Evolutionary conservation across 2,329 filamentous ascomycete species (phyloP).

Genomic region (Ambrosiella cleistominuta): DNA sequence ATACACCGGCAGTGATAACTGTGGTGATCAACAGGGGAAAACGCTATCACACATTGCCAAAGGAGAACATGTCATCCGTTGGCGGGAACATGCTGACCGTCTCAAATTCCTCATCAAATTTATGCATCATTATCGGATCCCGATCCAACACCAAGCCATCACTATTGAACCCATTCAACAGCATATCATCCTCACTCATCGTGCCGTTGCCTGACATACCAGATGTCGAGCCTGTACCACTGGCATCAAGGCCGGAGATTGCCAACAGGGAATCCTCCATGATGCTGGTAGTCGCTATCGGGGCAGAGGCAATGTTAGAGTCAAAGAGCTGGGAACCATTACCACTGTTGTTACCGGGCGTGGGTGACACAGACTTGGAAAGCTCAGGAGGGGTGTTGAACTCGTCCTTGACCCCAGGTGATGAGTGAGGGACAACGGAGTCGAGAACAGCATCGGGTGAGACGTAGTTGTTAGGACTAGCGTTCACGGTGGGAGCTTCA

Average conservation of each 20-base stretch:
- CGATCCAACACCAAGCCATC: conserved; percentile 28
- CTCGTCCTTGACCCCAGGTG: conserved; percentile 27
- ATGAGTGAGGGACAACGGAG: conserved; percentile 14
- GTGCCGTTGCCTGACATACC: conserved; percentile 18
- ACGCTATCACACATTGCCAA: conserved; percentile 17
- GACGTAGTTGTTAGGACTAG: conserved; percentile 26
- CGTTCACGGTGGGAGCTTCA: conserved; percentile 14
- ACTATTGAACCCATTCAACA: conserved; percentile 27
- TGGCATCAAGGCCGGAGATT: background rate
- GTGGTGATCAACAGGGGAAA: conserved; percentile 13
- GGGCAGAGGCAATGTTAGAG: conserved; percentile 21
- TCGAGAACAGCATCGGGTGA: conserved; percentile 30
- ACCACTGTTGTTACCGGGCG: conserved; percentile 17
- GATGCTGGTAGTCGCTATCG: conserved; percentile 16
- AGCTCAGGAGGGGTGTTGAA: conserved; percentile 42
- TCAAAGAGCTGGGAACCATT: conserved; percentile 27
- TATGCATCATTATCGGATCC: conserved; percentile 32
- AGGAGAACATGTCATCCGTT: conserved; percentile 35
- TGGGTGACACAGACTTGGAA: conserved; percentile 42
- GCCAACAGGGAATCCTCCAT: conserved; percentile 2
- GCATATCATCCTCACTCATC: conserved; percentile 24
- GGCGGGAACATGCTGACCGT: conserved; percentile 33
- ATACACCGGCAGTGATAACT: background rate
- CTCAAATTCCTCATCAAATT: conserved; percentile 37
- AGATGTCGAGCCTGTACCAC: background rate